These are phyloP conservation scores for Candida nonsorbophila DNA, from an alignment of 805 yeast species.

Conservation along the genomic window DNA sequence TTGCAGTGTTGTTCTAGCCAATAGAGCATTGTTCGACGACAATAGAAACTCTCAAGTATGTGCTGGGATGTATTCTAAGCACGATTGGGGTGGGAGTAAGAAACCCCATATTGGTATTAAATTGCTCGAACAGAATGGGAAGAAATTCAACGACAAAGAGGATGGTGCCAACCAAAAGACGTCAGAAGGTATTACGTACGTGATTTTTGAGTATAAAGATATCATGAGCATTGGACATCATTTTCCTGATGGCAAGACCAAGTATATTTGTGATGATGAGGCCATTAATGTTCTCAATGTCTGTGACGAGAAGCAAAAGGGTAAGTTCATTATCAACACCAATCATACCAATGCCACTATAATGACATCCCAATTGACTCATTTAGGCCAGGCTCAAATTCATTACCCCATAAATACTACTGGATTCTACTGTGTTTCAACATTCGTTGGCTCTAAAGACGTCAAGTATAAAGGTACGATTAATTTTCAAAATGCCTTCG, in stretches of 20 bases:
- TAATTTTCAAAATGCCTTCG: conserved; percentile 88
- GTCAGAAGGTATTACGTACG: conserved; percentile 46
- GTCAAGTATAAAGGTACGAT: conserved; percentile 58
- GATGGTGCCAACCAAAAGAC: conserved; percentile 16
- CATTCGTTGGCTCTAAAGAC: conserved; percentile 42
- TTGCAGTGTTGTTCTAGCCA: conserved; percentile 27
- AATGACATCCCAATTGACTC: conserved; percentile 48
- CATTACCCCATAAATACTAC: conserved; percentile 65
- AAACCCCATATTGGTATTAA: conserved; percentile 36
- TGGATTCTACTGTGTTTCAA: conserved; percentile 89
- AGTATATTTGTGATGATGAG: conserved; percentile 68
- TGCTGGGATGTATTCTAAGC: conserved; percentile 82
- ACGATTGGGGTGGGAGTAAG: conserved; percentile 79
- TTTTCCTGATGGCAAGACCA: conserved; percentile 32
- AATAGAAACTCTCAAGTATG: conserved; percentile 59
- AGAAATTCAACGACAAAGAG: conserved; percentile 19
- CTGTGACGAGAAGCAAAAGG: conserved; percentile 52
- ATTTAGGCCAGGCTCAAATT: conserved; percentile 55
- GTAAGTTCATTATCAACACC: conserved; percentile 56
- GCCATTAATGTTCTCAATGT: conserved; percentile 47
- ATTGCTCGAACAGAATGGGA: conserved; percentile 21
- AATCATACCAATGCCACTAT: conserved; percentile 49
- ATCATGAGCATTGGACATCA: conserved; percentile 58
- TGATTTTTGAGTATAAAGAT: conserved; percentile 83
- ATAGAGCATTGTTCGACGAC: conserved; percentile 45